Base-by-base conservation (phyloP, 2,329 filamentous ascomycete species). In the Diplodia scrobiculata region DNA sequence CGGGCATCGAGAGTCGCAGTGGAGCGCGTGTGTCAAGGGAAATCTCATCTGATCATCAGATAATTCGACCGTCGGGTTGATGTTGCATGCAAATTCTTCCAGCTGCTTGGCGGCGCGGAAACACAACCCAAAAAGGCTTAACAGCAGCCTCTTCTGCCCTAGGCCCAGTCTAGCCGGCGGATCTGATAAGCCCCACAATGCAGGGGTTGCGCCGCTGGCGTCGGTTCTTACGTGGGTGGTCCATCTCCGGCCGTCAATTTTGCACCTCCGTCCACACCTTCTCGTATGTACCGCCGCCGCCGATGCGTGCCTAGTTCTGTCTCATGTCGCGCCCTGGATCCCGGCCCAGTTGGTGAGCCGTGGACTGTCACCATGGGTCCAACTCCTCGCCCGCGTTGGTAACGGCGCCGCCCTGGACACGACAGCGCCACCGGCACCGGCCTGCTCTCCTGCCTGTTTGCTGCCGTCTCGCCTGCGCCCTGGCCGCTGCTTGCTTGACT, bases 41-140 rank as follows among this genome's bases (percentile, higher is more conserved):
- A 66, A 66, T 66, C 64, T 60, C 64, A 66, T 66, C 64, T 66
- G 64, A 66, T 66, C 53, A 66, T 66, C 64, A 60, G 64, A 66
- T 66, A 66, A 66, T 47, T 50, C 58, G 41, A 27, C 41, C 10
- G 25, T 25, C 41, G 10, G 45, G 45, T 41, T 50, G 29, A 62
- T 11, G 58, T 62, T 36, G 58, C 58, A 62, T 62, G 58, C 58
- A 62, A 50, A 50, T 29, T 62, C 58, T 50, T 50, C 38, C 45
- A 48, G 17, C 14, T 7, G 27, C 58, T 62, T 50, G 58, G 45
- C 41, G 34, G 17, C 10, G 41, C 58, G 58, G 58, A 21, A 50
- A 50, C 27, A 62, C 41, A 1, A 29, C 58, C 29, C 58, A 45
- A 62, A 62, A 47, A 62, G 58, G 58, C 58, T 62, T 62, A 50